Evolutionary conservation across 2,329 filamentous ascomycete genomes (phyloP), one percentile per base, ranked within the genome.

Genomic region (Trichophyton mentagrophytes): DNA sequence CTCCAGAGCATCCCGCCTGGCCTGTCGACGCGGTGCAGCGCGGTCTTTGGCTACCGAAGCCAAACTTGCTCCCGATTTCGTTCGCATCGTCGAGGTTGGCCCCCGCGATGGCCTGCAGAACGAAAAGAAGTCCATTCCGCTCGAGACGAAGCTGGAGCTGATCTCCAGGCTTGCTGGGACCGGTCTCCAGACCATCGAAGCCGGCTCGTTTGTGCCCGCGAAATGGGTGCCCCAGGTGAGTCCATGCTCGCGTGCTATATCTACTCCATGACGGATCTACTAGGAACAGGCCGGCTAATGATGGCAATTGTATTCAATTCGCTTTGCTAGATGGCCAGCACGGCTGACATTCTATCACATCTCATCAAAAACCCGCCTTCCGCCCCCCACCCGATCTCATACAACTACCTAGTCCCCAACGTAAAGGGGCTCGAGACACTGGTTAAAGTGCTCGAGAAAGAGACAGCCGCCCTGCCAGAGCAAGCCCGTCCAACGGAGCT

Each of bases 371-470:
- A 72, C 5, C 78, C 81, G 5, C 82, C 82, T 1, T 67, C 72
- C 59, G 78, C 81, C 2, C 68, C 76, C 13, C 69, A 76, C 58
- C 75, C 78, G 2, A 80, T 86, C 58, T 81, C 80, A 57, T 86
- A 85, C 70, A 85, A 86, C 71, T 86, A 83, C 74, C 80, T 86
- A 3, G 78, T 85, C 1, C 84, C 84, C 0, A 86, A 86, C 64
- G 77, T 79, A 66, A 81, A 79, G 71, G 84, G 84, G 13, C 71
- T 86, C 1, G 80, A 85, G 64, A 81, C 78, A 66, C 79, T 84
- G 60, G 74, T 85, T 65, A 78, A 79, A 61, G 71, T 79, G 44
- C 79, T 82, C 73, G 73, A 80, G 44, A 67, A 73, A 2, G 70
- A 72, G 53, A 70, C 69, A 4, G 66, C 69, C n/a, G 67, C 72